Evolutionary conservation across 148 eudicot species (phyloP), one percentile per base, ranked within the genome.

Genomic region (Rhododendron williamsianum): DNA sequence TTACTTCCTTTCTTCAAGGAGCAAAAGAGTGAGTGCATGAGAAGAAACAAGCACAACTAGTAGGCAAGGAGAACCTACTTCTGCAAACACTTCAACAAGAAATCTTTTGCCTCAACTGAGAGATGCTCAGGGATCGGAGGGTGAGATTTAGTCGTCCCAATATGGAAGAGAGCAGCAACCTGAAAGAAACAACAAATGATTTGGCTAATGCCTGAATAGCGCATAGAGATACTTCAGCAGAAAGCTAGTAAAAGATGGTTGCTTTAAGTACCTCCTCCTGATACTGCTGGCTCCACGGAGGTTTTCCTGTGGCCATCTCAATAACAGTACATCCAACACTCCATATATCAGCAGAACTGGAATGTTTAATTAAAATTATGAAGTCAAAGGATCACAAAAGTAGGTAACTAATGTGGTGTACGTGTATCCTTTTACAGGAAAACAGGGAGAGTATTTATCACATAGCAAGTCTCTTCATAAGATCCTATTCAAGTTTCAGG

Each of bases 251-350:
- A 30, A 41, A 30, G 27, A 56, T 6, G 27, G 77, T 23, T n/a
- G 27, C 58, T 78, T 82, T 72, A 38, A 27, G 58, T 90, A 95
- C 99, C 98, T 95, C 98, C 90, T 97, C 98, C n/a, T 58, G 65
- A 89, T 92, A 92, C 82, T 94, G 98, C 89, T 95, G 96, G 91
- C 98, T 94, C 98, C 98, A 97, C 65, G 99, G 99, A 89, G 99
- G 98, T 87, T 95, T 95, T 86, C 99, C 99, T 4, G 99, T 97
- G 84, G 99, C 98, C 99, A 97, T 97, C 90, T 97, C 99, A 87
- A 97, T 97, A 72, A 97, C 91, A 69, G 99, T 97, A 86, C 99
- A 97, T 56, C 98, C 99, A 84, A 96, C 99, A 91, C 99, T 97
- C 99, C 99, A 97, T 91, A 97, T 92, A 84, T 97, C 99, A 63